These are phyloP conservation scores for Spencermartinsiella ligniputridi DNA, from an alignment of 1,139 yeast species.

Conservation along the genomic window DNA sequence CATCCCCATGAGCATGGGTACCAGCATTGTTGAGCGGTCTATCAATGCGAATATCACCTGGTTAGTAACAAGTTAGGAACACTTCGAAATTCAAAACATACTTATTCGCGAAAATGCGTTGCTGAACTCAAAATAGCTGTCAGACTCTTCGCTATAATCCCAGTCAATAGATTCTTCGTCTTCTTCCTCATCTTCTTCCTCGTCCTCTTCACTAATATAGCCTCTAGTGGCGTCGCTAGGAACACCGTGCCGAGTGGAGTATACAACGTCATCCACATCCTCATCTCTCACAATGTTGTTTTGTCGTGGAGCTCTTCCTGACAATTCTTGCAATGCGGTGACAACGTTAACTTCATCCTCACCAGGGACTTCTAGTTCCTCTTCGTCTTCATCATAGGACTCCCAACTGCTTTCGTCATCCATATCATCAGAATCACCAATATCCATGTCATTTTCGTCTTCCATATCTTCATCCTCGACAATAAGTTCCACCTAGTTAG, in stretches of 20 bases:
- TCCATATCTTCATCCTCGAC: conserved; percentile 34
- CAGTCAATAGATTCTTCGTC: conserved; percentile 19
- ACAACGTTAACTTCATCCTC: conserved; percentile 19
- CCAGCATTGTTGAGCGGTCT: neutral
- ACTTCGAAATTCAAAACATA: neutral
- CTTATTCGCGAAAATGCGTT: conserved; percentile 12
- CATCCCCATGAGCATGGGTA: conserved; percentile 10
- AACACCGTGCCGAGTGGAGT: conserved; percentile 12
- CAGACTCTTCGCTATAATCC: conserved; percentile 15
- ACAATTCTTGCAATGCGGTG: conserved; percentile 21
- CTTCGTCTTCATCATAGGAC: conserved; percentile 30
- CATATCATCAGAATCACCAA: conserved; percentile 23
- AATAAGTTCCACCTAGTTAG: conserved; percentile 21
- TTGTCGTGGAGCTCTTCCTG: conserved; percentile 13
- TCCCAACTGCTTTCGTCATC: conserved; percentile 29
- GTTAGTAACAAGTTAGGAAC: conserved; percentile 5
- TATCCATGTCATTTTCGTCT: conserved; percentile 37
- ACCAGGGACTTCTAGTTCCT: conserved; percentile 15
- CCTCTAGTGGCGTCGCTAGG: conserved; percentile 11
- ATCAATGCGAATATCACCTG: conserved; percentile 11
- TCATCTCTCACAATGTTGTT: conserved; percentile 10
- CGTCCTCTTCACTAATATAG: conserved; percentile 19
- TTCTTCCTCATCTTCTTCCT: conserved; percentile 23
- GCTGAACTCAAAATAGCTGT: conserved; percentile 12
- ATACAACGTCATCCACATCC: conserved; percentile 17